Evolutionary conservation across 1,284 basidiomycete genomes (phyloP), one percentile per base, ranked within the genome.

Genomic region (Heterobasidion irregulare): DNA sequence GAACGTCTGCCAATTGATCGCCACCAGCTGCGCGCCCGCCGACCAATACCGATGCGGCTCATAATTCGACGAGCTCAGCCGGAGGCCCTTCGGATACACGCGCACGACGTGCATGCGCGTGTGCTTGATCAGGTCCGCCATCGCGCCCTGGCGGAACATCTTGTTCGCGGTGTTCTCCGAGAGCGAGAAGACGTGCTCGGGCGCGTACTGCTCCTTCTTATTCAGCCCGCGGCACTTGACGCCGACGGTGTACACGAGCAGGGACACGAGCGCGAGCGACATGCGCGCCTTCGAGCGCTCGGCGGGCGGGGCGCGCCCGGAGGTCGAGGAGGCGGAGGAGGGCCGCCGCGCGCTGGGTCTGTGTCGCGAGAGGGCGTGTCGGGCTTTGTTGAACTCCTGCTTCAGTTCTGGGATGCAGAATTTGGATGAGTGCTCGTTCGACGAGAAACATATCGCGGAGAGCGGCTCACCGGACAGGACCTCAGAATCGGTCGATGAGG

Each of bases 1-100:
- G 62, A 87, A 87, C 0, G 94, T 99, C 70, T 99, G 97, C 92
- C 94, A 98, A 69, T 99, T 99, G 58, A 99, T 79, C 6, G 97
- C 94, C 0, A 97, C 94, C n/a, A 99, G 71, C 70, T 99, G 96
- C 15, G 86, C 85, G 0, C 96, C 96, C 0, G 86, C 84, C 0
- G 84, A 82, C 96, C 96, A 99, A 69, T 85, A 94, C 43, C 87
- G 80, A 69, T 92, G 84, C 4, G 96, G 96, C 61, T 90, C 80
- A 66, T 89, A 98, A 69, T 99, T 99, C 19, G 87, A 87, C 58
- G 89, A 93, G 59, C 79, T 86, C 48, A 97, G 75, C 53, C 94
- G 74, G 43, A 77, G 84, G 1, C 90, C 94, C 63, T 89, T 90
- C 0, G 97, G 97, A 67, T 99, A 99, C 13, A 92, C 83, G 57